Conservation (phyloP, 306 rosid species). For the Glycine soja region DNA sequence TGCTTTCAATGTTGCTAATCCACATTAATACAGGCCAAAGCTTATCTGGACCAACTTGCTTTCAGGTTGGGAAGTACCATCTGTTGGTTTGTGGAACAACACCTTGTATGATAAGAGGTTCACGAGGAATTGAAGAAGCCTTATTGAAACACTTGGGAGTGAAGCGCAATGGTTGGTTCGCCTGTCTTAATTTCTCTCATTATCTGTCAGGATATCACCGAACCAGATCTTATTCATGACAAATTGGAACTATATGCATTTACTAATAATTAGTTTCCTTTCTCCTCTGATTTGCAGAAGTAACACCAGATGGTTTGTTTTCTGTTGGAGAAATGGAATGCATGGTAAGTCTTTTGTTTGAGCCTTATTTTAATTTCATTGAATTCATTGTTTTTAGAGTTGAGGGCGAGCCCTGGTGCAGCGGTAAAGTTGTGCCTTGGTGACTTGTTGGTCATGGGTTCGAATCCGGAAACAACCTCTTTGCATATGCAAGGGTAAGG, state of each 20-base stretch:
- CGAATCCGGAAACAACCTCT: too few relatives aligned
- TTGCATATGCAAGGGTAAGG: too few relatives aligned
- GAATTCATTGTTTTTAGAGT: constrained; percentile 25
- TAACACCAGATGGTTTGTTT: constrained; percentile 95
- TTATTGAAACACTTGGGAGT: constrained; percentile 93
- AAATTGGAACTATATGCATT: neutral
- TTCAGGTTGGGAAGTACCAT: constrained; percentile 94
- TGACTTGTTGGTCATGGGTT: too few relatives aligned
- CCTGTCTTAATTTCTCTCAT: constrained; percentile 28
- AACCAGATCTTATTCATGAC: constrained; percentile 37
- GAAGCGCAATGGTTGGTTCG: constrained; percentile 84
- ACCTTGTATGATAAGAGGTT: constrained; percentile 99
- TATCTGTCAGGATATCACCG: neutral
- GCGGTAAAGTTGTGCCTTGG: too few relatives aligned
- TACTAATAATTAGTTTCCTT: constrained; percentile 40
- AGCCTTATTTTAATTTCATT: constrained; percentile 28
- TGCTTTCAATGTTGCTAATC: constrained; percentile 16
- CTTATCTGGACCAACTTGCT: constrained; percentile 49
- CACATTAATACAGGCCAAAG: constrained; percentile 33
- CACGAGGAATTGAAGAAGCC: constrained; percentile 90
- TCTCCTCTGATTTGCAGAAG: constrained; percentile 72
- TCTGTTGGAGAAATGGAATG: constrained; percentile 99
- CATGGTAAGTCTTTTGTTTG: constrained; percentile 75
- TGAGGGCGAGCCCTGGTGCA: too few relatives aligned
- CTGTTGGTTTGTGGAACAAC: constrained; percentile 97